Evolutionary conservation across 2,329 filamentous ascomycete species (phyloP), one percentile per base, ranked within the genome.

Genomic region (Dothiorella sarmentorum): DNA sequence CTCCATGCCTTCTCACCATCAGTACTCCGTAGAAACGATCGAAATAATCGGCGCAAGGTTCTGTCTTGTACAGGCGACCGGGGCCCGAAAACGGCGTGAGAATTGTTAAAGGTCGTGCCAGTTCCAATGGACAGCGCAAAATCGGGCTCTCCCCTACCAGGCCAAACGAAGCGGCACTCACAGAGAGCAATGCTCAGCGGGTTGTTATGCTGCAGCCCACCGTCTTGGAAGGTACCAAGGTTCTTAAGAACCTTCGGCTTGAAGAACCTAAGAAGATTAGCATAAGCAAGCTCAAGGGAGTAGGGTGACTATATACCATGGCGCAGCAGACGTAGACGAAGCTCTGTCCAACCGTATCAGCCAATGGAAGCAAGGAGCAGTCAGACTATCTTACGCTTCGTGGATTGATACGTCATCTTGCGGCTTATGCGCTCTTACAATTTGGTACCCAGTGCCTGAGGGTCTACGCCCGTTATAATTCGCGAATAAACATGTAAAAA

Each of bases 191-290:
- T 57, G 7, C 61, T 62, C 2, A 64, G 49, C 1, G 66, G 68
- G 52, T 70, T 69, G 44, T 69, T 69, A 38, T 69, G 60, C n/a
- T 64, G 47, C 3, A 71, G 60, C 2, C 66, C 67, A 20, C 68
- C 65, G 56, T 69, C 68, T 59, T 70, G 64, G 49, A 64, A 71
- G 0, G 62, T 67, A 15, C 66, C 63, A 7, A 68, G 56, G 31
- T 66, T 59, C 24, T 61, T 40, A 2, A 70, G 51, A 7, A 63
- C 55, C 29, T 64, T 65, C 9, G 66, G 61, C 53, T 64, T 66
- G 58, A 69, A 69, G 40, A 65, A 67, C 52, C 52, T 56, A n/a
- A n/a, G n/a, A n/a, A n/a, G n/a, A n/a, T n/a, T n/a, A n/a, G n/a
- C n/a, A n/a, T n/a, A n/a, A n/a, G n/a, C n/a, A n/a, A n/a, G n/a